These are phyloP conservation scores for Cladorrhinum sp. DNA, from an alignment of 2,329 filamentous ascomycete species.

Conservation along the genomic window DNA sequence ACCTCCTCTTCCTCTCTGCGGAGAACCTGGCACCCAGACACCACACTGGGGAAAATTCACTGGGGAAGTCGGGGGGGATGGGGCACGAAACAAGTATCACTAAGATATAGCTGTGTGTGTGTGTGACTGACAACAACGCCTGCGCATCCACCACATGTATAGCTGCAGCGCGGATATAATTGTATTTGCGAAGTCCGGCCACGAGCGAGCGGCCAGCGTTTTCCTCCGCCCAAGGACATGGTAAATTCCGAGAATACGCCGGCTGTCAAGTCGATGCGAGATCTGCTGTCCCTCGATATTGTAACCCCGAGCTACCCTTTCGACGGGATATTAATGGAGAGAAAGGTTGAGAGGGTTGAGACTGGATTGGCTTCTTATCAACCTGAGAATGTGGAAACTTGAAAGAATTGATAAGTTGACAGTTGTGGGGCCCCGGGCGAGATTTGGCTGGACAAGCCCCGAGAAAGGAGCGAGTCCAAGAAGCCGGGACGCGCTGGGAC, in stretches of 20 bases:
- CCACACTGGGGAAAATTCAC: background rate
- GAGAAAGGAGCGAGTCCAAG: slow-evolving; percentile 9
- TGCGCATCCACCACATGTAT: slow-evolving; percentile 1
- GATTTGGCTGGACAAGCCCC: slow-evolving; percentile 9
- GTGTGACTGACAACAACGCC: background rate
- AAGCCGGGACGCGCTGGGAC: slow-evolving; percentile 8
- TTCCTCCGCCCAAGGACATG: slow-evolving; percentile 4
- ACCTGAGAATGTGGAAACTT: background rate
- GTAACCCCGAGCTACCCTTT: slow-evolving; percentile 9
- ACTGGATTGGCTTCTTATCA: too few relatives aligned
- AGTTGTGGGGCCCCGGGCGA: slow-evolving; percentile 9
- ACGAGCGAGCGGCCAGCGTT: slow-evolving; percentile 1
- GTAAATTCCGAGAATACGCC: slow-evolving; percentile 31
- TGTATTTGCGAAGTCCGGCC: slow-evolving; percentile 8
- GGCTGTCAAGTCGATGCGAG: slow-evolving; percentile 13
- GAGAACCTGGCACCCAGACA: slow-evolving; percentile 9
- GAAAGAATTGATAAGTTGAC: slow-evolving; percentile 2
- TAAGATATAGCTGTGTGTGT: background rate
- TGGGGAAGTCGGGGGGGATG: background rate
- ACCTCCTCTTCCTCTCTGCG: slow-evolving; percentile 7
- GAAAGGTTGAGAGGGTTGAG: too few relatives aligned
- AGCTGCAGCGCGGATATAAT: slow-evolving; percentile 13
- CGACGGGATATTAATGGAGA: background rate
- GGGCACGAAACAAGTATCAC: background rate
- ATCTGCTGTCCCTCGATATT: slow-evolving; percentile 2